Conservation (phyloP, 106 monocot genomes). For the Agapanthus africanus region DNA sequence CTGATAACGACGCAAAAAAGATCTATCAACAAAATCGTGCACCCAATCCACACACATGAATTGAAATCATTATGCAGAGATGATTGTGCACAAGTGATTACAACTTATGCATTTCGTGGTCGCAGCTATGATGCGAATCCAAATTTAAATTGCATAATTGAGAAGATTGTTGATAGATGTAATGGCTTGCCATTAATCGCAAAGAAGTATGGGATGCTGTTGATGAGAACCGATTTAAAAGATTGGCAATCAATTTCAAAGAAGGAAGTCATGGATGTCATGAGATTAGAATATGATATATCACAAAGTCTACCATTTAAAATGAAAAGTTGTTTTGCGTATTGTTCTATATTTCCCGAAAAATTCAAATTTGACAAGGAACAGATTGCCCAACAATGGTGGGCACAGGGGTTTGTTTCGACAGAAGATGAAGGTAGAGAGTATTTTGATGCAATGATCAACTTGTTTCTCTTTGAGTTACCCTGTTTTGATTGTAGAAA, state of each 20-base stretch:
- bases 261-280: neutral
- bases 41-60: neutral
- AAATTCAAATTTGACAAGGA: conserved; percentile 8
- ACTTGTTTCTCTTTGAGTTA: conserved; percentile 17
- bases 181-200: neutral
- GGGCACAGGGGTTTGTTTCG: conserved; percentile 14
- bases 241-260: neutral
- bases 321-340: conserved; percentile 31
- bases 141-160: neutral
- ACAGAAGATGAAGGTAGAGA: neutral
- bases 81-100: neutral
- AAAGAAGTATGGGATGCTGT: neutral
- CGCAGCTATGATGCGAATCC: neutral
- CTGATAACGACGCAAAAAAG: neutral
- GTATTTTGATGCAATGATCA: conserved; percentile 14
- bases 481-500: neutral
- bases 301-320: conserved; percentile 11
- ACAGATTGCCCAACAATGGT: conserved; percentile 21
- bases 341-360: conserved; percentile 27
- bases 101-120: neutral
- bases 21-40: neutral
- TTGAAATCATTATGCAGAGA: neutral
- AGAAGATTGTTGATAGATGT: neutral
- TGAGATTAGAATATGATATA: neutral
- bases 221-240: neutral